Evolutionary conservation across 2,329 filamentous ascomycete species (phyloP).

Genomic region (Trichoderma cornu-damae): DNA sequence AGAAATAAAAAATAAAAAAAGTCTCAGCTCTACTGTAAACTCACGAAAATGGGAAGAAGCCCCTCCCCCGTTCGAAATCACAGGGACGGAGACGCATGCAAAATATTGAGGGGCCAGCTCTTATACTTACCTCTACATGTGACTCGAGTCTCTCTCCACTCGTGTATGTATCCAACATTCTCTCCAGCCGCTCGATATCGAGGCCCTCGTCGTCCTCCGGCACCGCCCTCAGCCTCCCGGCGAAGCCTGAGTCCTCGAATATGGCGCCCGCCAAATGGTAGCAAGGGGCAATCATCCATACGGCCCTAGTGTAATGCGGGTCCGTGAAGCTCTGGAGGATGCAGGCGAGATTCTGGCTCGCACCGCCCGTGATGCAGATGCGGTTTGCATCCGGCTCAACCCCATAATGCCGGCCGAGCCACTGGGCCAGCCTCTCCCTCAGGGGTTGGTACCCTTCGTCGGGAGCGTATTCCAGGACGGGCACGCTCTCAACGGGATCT

Average conservation of each 20-base stretch:
- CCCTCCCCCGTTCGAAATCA: background rate
- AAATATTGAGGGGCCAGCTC: too few relatives aligned
- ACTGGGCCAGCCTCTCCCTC: slow-evolving; percentile 61
- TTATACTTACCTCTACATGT: slow-evolving; percentile 7
- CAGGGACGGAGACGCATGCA: background rate
- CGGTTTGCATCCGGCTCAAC: slow-evolving; percentile 45
- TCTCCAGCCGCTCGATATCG: slow-evolving; percentile 52
- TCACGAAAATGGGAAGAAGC: too few relatives aligned
- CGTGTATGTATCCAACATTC: slow-evolving; percentile 30
- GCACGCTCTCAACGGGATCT: slow-evolving; percentile 51
- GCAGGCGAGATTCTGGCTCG: slow-evolving; percentile 74
- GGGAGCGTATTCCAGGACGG: slow-evolving; percentile 73
- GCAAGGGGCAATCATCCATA: slow-evolving; percentile 78
- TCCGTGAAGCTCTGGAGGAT: slow-evolving; percentile 78
- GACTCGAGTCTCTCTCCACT: slow-evolving; percentile 23
- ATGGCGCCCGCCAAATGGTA: slow-evolving; percentile 84
- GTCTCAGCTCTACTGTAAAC: background rate
- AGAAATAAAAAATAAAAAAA: background rate
- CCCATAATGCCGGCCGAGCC: slow-evolving; percentile 62
- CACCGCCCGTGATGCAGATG: slow-evolving; percentile 79
- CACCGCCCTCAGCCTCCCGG: slow-evolving; percentile 59
- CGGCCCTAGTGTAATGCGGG: slow-evolving; percentile 63
- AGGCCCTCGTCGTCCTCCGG: slow-evolving; percentile 75
- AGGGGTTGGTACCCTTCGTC: slow-evolving; percentile 70
- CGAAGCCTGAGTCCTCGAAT: slow-evolving; percentile 75